Evolutionary conservation across 441 rosid genomes (phyloP), one percentile per base, ranked within the genome.

Genomic region (Bocquillonia castaneifolia): DNA sequence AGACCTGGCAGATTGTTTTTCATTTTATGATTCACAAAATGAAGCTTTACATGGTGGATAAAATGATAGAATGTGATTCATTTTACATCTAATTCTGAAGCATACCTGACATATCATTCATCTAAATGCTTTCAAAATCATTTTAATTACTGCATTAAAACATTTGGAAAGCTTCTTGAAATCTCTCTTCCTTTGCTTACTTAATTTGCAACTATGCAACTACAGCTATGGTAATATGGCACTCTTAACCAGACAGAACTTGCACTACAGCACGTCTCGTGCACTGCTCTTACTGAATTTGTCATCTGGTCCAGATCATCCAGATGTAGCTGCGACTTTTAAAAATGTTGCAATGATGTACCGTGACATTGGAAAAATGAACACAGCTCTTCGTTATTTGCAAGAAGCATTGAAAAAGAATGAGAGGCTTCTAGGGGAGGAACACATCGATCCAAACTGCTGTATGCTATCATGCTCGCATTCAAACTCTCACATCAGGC

Each of bases 331-430:
- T 58, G 97, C 97, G 36, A 91, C 98, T 57, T 96, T 89, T 75
- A 91, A 93, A 74, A 93, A 96, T 82, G 96, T 96, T 76, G 98
- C 99, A 62, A 96, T 96, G 99, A 96, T 96, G 98, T 93, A 86
- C 85, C 99, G 91, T 80, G 99, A 96, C 54, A 87, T 89, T 77
- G 97, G 98, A 13, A 96, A 87, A 79, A 96, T 93, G 98, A 79
- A 93, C 74, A 91, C 90, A 29, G 98, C 99, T 73, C 97, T 96
- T 72, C 96, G 98, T 40, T 96, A 93, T 81, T 83, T 96, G 76
- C 98, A 96, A 82, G 97, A 91, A 77, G 99, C 99, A 64, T 83
- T 96, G 82, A 93, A 83, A 82, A 96, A 93, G 82, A 96, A 93
- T 66, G 98, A 88, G 83, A 84, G 98, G 77, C 92, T 96, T 72